Evolutionary conservation across 2,329 filamentous ascomycete species (phyloP).

Genomic region (Coniochaeta prunicola): DNA sequence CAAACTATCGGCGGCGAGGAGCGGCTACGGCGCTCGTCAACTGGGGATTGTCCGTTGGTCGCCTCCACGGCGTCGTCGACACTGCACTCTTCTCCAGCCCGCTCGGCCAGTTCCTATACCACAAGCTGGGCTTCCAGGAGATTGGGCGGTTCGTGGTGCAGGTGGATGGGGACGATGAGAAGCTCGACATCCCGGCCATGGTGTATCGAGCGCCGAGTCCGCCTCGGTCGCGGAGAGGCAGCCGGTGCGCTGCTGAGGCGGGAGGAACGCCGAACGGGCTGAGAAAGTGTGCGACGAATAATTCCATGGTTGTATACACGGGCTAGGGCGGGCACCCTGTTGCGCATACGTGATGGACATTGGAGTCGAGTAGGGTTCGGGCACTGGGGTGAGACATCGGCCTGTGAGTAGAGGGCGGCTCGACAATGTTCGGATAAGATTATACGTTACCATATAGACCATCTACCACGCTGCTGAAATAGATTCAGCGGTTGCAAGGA

Average conservation of each 20-base stretch:
- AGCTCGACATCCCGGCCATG: constrained; percentile 14
- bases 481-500: too few species aligned
- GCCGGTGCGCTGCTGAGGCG: background rate
- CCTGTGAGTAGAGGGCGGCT: too few species aligned
- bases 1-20: constrained; percentile 12
- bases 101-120: constrained; percentile 14
- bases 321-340: background rate
- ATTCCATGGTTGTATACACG: background rate
- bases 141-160: constrained; percentile 13
- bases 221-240: background rate
- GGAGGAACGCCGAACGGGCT: background rate
- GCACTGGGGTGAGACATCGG: too few species aligned
- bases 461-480: background rate
- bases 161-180: constrained; percentile 14
- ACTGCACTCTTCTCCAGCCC: constrained; percentile 17
- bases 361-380: too few species aligned
- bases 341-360: background rate
- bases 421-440: too few species aligned
- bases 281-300: background rate
- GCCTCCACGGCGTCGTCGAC: constrained; percentile 6
- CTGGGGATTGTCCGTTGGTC: constrained; percentile 14
- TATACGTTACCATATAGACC: background rate
- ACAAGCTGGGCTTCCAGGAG: constrained; percentile 14
- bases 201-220: constrained; percentile 1
- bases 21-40: constrained; percentile 12